These are phyloP conservation scores for Fusarium sp. DNA, from an alignment of 2,329 filamentous ascomycete species.

Conservation along the genomic window DNA sequence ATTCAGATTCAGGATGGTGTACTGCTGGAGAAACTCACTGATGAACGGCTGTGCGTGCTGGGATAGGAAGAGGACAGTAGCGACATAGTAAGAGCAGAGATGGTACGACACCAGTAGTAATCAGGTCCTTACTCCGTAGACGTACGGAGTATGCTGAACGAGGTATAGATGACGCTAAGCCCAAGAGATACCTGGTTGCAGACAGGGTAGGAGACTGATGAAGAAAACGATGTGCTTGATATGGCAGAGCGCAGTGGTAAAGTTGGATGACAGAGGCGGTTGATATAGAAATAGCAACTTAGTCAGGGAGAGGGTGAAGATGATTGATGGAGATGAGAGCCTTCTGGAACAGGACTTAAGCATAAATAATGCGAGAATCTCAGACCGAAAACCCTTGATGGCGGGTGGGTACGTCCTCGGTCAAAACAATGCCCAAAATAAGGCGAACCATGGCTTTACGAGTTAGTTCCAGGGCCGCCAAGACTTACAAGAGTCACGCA, in stretches of 20 bases:
- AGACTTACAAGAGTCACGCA: not conserved
- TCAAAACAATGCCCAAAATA: not conserved
- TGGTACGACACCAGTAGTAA: not conserved
- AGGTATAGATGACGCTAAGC: not conserved
- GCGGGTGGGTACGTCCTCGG: not conserved
- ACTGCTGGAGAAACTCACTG: not conserved
- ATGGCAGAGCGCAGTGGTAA: not conserved
- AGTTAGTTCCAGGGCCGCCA: not conserved
- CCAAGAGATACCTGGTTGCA: not conserved
- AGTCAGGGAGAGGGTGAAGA: not conserved
- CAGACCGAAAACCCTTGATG: not conserved
- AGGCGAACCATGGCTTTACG: not conserved
- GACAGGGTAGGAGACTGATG: not conserved
- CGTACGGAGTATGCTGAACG: not conserved
- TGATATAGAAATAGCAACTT: not conserved
- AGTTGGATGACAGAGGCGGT: not conserved
- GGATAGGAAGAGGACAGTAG: not conserved
- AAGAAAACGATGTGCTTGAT: not conserved
- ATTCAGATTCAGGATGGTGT: not conserved
- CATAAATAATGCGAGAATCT: conserved; percentile 1
- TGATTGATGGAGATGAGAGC: not conserved
- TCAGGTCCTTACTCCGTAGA: too few species aligned
- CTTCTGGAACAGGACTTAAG: not conserved
- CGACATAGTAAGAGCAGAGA: not conserved
- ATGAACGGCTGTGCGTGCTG: not conserved